Evolutionary conservation across 2,329 filamentous ascomycete genomes (phyloP), one percentile per base, ranked within the genome.

Genomic region (Parascedosporium putredinis): DNA sequence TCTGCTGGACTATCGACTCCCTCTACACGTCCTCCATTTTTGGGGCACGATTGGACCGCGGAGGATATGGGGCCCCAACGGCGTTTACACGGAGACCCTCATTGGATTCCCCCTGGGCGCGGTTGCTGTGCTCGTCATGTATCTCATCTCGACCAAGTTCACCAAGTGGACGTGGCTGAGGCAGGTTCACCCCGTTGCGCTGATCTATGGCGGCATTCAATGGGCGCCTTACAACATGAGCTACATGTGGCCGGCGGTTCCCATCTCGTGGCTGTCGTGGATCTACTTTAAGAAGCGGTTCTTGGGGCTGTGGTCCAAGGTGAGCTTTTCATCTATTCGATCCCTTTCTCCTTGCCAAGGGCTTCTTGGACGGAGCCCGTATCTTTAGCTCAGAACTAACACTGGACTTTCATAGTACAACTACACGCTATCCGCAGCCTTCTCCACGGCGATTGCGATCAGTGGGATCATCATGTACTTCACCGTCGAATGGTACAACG

Each of bases 1-100:
- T 56, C 5, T 78, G 75, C 56, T 73, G 73, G 10, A 69, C 69
- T 12, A 69, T 74, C 55, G 75, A 74, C 58, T 75, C 72, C 3
- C 77, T 78, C 60, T 79, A 78, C 60, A 78, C 74, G 0, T 73
- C 75, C 1, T 71, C 74, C 0, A 69, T 78, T 0, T 64, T 3
- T 78, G 75, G 74, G 75, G 74, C 22, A 74, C 72, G 1, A 69
- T 78, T 33, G 74, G 75, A 0, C 73, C 74, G 0, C 62, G 63
- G 52, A 72, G 71, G 58, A 67, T 77, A 25, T 79, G 74, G 53
- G 73, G 74, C 3, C 61, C 62, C 18, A 59, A 67, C 8, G 71
- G 72, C 6, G 67, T 70, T 50, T 78, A 78, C 60, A 69, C 65
- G 3, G 61, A 67, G 45, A 67, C 72, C 0, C 58, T 77, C 25